Conservation (phyloP, 2,329 filamentous ascomycete genomes). For the Talaromyces pinophilus region DNA sequence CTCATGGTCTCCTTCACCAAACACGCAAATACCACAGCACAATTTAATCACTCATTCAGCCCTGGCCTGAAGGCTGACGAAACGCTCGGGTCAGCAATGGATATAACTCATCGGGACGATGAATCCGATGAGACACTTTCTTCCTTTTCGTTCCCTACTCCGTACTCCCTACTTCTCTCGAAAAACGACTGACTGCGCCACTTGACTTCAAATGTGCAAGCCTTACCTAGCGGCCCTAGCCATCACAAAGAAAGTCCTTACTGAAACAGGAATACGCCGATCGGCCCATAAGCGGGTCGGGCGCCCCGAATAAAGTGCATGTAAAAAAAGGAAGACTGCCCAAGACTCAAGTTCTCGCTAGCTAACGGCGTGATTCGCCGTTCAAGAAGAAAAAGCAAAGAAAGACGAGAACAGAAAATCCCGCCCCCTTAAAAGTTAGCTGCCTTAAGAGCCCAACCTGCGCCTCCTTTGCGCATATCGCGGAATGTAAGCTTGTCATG, state of each 20-base stretch:
- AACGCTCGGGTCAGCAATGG: background rate
- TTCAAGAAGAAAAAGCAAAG: conserved; percentile 16
- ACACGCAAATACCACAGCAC: conserved; percentile 2
- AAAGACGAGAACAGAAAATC: conserved; percentile 16
- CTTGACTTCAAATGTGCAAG: background rate
- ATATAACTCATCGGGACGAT: background rate
- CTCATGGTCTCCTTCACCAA: background rate
- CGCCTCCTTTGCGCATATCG: background rate
- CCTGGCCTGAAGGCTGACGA: background rate
- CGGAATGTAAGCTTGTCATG: background rate
- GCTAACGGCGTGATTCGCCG: background rate
- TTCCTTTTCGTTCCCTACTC: background rate
- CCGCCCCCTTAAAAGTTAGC: conserved; percentile 5
- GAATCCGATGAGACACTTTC: conserved; percentile 3
- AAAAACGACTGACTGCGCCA: background rate
- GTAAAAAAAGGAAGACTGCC: background rate
- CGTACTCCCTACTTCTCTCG: background rate
- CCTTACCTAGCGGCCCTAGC: background rate
- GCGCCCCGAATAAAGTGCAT: background rate
- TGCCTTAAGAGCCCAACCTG: background rate
- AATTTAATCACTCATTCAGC: conserved; percentile 1
- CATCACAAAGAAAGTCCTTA: background rate
- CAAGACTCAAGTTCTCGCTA: background rate
- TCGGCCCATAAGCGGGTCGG: conserved; percentile 8
- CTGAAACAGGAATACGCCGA: conserved; percentile 2